Evolutionary conservation across 2,329 filamentous ascomycete species (phyloP), one percentile per base, ranked within the genome.

Genomic region (Penicillium sp.): DNA sequence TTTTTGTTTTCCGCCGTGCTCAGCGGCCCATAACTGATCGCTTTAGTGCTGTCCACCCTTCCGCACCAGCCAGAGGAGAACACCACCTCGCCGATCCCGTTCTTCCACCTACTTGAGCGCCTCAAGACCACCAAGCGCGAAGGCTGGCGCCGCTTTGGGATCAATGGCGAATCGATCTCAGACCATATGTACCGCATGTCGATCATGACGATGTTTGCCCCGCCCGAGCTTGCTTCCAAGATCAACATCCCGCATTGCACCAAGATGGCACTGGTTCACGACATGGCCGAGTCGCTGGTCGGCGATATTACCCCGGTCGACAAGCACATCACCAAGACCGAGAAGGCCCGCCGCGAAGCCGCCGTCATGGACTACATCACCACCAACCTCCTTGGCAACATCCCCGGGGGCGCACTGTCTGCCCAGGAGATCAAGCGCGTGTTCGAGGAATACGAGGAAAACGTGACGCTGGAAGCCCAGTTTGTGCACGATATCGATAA

Each of bases 101-200:
- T 96, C 74, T 94, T 98, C 69, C 93, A 98, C 72, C 76, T 96
- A 45, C 80, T 98, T 48, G 87, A 94, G 68, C 85, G 87, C 34
- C 79, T 98, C 41, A 98, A 98, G 78, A 96, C 90, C 6, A 95
- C 87, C 47, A 94, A 94, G 68, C 85, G 93, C 45, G 93, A 96
- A 69, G 93, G 93, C 51, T 98, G 93, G 93, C 80, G 86, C 40
- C 81, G 93, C 25, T 96, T 96, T 63, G 82, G 81, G 26, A 88
- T 98, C 53, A 53, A 64, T 41, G 86, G 87, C 63, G 93, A 98
- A 68, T 94, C 88, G 2, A 96, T 98, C 61, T 79, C 87, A 38
- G 93, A 98, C 71, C 93, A 98, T 76, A 98, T 98, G 93, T 98
- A 97, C 71, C 89, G 93, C 70, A 98, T 98, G 93, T 88, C 90